Percentiles rank a stretch among this genome's conserved stretches.
Evolutionary conservation across 805 yeast genomes (phyloP).

Genomic region (Pichia paraexigua): DNA sequence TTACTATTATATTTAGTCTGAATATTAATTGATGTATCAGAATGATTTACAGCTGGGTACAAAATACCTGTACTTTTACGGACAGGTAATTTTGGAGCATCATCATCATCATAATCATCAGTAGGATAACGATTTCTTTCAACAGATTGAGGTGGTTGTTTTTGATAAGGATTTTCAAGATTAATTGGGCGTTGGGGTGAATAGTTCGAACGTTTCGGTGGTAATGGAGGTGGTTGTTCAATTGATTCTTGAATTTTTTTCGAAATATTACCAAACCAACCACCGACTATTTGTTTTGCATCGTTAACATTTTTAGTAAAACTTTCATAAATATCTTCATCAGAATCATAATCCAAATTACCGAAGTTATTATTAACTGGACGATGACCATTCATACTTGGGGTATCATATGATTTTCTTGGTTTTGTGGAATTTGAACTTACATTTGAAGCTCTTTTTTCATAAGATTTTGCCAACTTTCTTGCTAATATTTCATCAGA

Average conservation of each 20-base stretch:
- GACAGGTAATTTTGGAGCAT: conserved; percentile 6
- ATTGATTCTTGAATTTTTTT: conserved; percentile 33
- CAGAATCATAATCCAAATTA: conserved; percentile 30
- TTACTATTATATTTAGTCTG: conserved; percentile 19
- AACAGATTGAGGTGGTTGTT: background rate
- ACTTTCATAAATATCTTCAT: conserved; percentile 46
- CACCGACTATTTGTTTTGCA: conserved; percentile 64
- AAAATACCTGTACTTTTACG: conserved; percentile 14
- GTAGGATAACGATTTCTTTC: background rate
- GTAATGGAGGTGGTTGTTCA: conserved; percentile 2
- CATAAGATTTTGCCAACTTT: conserved; percentile 60
- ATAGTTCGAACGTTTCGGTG: background rate
- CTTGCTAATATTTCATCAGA: conserved; percentile 78
- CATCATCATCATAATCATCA: background rate
- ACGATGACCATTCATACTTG: background rate
- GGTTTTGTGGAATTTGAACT: background rate
- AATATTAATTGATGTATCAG: conserved; percentile 4
- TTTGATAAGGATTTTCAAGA: conserved; percentile 2
- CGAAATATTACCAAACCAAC: conserved; percentile 68
- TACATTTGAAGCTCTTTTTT: conserved; percentile 11
- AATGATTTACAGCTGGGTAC: conserved; percentile 26
- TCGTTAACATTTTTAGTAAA: conserved; percentile 73
- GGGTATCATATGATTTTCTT: conserved; percentile 1
- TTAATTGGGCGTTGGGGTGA: background rate
- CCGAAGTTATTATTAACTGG: conserved; percentile 7